Evolutionary conservation across 2,329 filamentous ascomycete species (phyloP).

Genomic region (Diaporthe destruens): DNA sequence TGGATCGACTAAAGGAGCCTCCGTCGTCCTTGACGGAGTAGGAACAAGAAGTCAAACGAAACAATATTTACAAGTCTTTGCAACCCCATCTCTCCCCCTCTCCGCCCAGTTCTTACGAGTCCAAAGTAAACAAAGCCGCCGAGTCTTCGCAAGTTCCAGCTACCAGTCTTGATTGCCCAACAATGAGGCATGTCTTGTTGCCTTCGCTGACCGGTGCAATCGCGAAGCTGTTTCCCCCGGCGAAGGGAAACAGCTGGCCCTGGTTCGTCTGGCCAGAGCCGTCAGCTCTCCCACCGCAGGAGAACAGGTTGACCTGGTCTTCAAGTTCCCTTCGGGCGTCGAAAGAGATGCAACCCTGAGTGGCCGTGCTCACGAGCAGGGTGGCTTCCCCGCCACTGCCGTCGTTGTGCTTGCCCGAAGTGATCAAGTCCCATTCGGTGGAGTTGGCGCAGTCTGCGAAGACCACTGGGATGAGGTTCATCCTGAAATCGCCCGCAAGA

Average conservation of each 20-base stretch:
- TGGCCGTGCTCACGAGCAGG: slow-evolving; percentile 63
- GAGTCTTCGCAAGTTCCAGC: slow-evolving; percentile 50
- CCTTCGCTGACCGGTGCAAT: slow-evolving; percentile 60
- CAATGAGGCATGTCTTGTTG: slow-evolving; percentile 58
- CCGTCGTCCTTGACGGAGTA: neutral
- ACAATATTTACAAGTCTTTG: neutral
- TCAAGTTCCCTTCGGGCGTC: slow-evolving; percentile 57
- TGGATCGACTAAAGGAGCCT: slow-evolving; percentile 10
- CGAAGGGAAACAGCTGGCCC: slow-evolving; percentile 58
- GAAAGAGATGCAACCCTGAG: slow-evolving; percentile 65
- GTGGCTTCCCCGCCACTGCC: slow-evolving; percentile 52
- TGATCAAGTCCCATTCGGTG: slow-evolving; percentile 62
- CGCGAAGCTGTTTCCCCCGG: slow-evolving; percentile 55
- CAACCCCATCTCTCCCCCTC: neutral
- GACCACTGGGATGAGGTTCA: slow-evolving; percentile 65
- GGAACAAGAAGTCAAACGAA: slow-evolving; percentile 11
- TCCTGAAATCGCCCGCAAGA: slow-evolving; percentile 65
- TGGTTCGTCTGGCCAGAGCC: slow-evolving; percentile 29
- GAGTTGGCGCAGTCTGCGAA: slow-evolving; percentile 58
- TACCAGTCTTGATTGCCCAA: slow-evolving; percentile 49
- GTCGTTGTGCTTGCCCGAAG: slow-evolving; percentile 63
- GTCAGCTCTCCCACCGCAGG: slow-evolving; percentile 58
- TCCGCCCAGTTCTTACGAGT: neutral
- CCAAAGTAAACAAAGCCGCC: slow-evolving; percentile 49
- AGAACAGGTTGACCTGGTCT: slow-evolving; percentile 64